A percentile compares a stretch with the other conserved stretches of the same genome.
These are phyloP conservation scores for Backusella luteola DNA, from an alignment of 192 early-diverging fungal species.

Conservation along the genomic window DNA sequence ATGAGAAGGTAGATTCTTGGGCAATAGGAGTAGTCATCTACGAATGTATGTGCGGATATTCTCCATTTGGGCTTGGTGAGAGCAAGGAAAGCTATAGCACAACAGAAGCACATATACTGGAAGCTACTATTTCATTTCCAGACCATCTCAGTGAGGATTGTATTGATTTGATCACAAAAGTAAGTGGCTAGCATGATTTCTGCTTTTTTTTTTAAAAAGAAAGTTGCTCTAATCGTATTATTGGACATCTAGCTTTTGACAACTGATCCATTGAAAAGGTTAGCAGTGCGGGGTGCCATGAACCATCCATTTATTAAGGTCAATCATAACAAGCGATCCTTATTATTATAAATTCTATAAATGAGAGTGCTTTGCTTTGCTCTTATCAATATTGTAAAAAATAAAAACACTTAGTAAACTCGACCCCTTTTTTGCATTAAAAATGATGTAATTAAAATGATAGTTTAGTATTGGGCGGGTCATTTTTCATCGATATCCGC, in stretches of 20 bases:
- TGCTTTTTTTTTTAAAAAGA: background rate
- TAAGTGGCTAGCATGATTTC: background rate
- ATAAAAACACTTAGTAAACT: background rate
- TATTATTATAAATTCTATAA: background rate
- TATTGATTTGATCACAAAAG: background rate
- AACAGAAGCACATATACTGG: background rate
- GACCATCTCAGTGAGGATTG: background rate
- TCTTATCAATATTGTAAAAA: background rate
- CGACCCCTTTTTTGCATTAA: background rate
- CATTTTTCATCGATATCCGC: background rate
- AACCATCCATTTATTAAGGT: background rate
- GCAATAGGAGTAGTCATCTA: background rate
- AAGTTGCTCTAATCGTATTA: background rate
- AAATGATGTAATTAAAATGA: background rate
- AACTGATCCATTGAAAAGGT: background rate
- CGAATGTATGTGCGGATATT: background rate
- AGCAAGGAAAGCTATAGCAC: background rate
- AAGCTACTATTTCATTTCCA: background rate
- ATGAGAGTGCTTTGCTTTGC: background rate
- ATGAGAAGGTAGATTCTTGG: background rate
- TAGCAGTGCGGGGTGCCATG: background rate
- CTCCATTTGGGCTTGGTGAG: background rate
- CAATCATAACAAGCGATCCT: background rate
- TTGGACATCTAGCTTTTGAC: background rate
- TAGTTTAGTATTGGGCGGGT: too few relatives aligned